Evolutionary conservation across 1,284 basidiomycete species (phyloP).

Genomic region (Coniferiporia weirii): DNA sequence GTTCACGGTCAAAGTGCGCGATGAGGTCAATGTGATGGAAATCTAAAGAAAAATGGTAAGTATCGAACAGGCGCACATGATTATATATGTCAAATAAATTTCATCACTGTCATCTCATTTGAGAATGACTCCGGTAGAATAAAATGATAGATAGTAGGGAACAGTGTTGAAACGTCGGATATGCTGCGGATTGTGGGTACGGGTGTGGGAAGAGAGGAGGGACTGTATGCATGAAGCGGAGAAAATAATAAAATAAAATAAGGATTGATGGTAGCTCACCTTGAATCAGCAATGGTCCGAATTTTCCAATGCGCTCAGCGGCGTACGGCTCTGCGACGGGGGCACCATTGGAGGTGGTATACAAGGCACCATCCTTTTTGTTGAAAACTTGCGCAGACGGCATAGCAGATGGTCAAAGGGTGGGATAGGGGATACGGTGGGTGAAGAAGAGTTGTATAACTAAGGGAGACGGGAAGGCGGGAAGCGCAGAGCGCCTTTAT

Average conservation of each 20-base stretch:
- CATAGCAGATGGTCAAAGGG: slow-evolving; percentile 35
- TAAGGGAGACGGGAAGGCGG: no score
- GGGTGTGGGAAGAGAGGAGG: slow-evolving; percentile 5
- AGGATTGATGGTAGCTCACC: slow-evolving; percentile 37
- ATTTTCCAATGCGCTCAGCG: slow-evolving; percentile 66
- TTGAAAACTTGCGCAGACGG: slow-evolving; percentile 58
- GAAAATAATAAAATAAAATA: not conserved
- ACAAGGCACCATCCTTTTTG: slow-evolving; percentile 54
- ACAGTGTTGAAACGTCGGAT: not conserved
- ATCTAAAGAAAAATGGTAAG: slow-evolving; percentile 40
- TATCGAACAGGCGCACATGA: not conserved
- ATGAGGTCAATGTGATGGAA: slow-evolving; percentile 87
- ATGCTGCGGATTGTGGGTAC: not conserved
- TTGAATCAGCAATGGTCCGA: slow-evolving; percentile 84
- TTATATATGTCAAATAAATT: slow-evolving; percentile 2
- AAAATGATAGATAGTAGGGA: no score
- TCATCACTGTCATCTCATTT: slow-evolving; percentile 11
- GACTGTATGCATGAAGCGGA: slow-evolving; percentile 11
- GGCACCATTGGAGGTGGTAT: slow-evolving; percentile 83
- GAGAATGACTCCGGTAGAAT: no score
- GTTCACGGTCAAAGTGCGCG: slow-evolving; percentile 89
- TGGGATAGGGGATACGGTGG: no score
- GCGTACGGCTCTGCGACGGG: slow-evolving; percentile 70
- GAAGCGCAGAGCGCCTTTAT: no score
- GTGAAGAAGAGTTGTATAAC: no score